Evolutionary conservation across 2,329 filamentous ascomycete genomes (phyloP).

Genomic region (Paraconiothyrium brasiliense): DNA sequence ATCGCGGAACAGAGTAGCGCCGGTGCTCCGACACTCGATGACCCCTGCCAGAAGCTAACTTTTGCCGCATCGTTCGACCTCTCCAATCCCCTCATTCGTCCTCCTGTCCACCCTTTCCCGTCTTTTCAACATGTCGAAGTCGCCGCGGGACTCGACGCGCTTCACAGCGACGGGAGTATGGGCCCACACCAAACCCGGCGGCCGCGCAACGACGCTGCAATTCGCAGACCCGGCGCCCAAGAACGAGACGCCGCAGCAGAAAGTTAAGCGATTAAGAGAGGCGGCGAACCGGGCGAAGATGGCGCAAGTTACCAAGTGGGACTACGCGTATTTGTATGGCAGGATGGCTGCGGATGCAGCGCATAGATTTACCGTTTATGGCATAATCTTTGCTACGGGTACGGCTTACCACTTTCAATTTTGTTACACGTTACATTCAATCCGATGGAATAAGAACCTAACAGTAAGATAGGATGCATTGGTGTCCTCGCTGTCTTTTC

Average conservation of each 20-base stretch:
- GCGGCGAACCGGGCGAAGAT: constrained; percentile 58
- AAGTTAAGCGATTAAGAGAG: constrained; percentile 61
- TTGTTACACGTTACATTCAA: background rate
- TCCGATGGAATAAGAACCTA: constrained; percentile 12
- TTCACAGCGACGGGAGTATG: constrained; percentile 77
- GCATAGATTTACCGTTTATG: constrained; percentile 68
- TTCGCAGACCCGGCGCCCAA: constrained; percentile 53
- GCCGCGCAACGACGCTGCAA: constrained; percentile 52
- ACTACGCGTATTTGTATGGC: constrained; percentile 54
- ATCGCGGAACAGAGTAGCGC: constrained; percentile 19
- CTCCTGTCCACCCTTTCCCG: constrained; percentile 15
- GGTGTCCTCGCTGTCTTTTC: constrained; percentile 71
- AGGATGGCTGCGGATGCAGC: constrained; percentile 64
- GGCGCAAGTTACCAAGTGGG: constrained; percentile 63
- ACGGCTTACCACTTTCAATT: constrained; percentile 30
- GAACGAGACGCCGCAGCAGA: constrained; percentile 63
- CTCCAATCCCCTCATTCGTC: constrained; percentile 31
- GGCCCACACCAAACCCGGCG: constrained; percentile 69
- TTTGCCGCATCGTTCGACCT: constrained; percentile 46
- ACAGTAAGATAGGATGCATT: constrained; percentile 60
- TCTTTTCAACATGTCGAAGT: constrained; percentile 64
- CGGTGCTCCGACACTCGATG: constrained; percentile 19
- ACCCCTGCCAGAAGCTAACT: constrained; percentile 43
- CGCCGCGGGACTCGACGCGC: constrained; percentile 80
- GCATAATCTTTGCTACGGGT: constrained; percentile 70